Base-by-base conservation (phyloP, 192 early-diverging fungal species). In the Pilobolus umbonatus region DNA sequence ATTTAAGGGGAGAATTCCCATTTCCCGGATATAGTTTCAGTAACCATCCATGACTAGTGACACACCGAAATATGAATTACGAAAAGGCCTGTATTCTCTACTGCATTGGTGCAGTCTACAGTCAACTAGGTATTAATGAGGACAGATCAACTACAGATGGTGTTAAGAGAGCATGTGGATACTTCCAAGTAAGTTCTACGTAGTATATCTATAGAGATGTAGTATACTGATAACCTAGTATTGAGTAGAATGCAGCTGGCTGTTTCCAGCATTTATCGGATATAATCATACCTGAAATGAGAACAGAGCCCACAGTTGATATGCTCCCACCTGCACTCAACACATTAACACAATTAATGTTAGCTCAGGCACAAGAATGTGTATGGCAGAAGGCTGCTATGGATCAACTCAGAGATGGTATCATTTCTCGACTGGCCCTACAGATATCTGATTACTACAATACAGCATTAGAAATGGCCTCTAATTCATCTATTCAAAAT, bases 281-380 rank as follows among this genome's bases (percentile, higher is more conserved):
- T 30, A 72, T 79, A 4, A 64, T 88, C 2, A 67, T 86, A 8
- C 75, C 81, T 40, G 85, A 85, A 51, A 77, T 88, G 54, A 78
- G 81, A 29, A 79, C 81, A 38, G 68, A 79, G 42, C 80, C 86
- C 4, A 79, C 88, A 5, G 55, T 84, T 1, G 91, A 95, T 60
- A 78, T 93, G 64, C 81, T 84, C 5, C 57, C 80, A 2, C 66
- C 76, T 15, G 81, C 87, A n/a, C 75, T 97, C 7, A 72, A 77
- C 10, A 83, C 86, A 1, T 69, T 83, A 1, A 77, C 83, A 15
- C 80, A 84, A 56, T 65, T 90, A n/a, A 95, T 91, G 89, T 75
- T 96, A 2, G 91, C 90, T 9, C 95, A 96, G 65, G 95, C 95
- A 24, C 94, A 96, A 62, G 95, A 95, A 69, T 94, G 90, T 59